Conservation (phyloP, 768 basidiomycete species). For the Floccularia luteovirens region DNA sequence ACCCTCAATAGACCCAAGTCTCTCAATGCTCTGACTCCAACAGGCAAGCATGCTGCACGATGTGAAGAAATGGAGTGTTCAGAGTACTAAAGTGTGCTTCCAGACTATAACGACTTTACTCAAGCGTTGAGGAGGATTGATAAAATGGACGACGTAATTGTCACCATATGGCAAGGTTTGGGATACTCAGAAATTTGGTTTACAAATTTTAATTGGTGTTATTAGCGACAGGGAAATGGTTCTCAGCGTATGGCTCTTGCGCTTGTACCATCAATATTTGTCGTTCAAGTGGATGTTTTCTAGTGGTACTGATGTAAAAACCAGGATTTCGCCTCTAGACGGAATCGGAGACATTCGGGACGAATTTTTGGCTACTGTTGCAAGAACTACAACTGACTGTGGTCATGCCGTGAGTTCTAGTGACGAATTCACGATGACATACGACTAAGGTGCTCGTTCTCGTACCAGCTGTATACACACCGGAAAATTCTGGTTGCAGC, state of each 20-base stretch:
- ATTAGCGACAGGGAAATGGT: conserved; percentile 61
- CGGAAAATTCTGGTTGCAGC: conserved; percentile 65
- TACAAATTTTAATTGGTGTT: not conserved
- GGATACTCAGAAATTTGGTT: not conserved
- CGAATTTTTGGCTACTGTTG: conserved; percentile 35
- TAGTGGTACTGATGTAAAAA: conserved; percentile 55
- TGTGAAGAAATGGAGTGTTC: not conserved
- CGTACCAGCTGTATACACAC: conserved; percentile 55
- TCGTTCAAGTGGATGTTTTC: not conserved
- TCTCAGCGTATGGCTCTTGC: conserved; percentile 51
- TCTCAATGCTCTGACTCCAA: conserved; percentile 51
- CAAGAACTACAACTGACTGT: conserved; percentile 49
- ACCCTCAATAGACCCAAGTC: conserved; percentile 54
- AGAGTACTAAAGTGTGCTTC: not conserved
- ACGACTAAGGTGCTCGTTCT: not conserved
- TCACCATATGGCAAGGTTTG: conserved; percentile 62
- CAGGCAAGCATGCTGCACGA: conserved; percentile 23
- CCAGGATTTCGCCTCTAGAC: conserved; percentile 6
- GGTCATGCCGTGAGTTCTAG: conserved; percentile 47
- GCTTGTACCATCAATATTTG: not conserved
- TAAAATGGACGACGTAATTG: conserved; percentile 49
- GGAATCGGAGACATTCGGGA: conserved; percentile 30
- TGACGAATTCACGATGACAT: not conserved
- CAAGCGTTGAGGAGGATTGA: conserved; percentile 51
- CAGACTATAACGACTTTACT: conserved; percentile 61